A percentile compares a stretch with the other conserved stretches of the same genome.
phyloP scores from a whole-genome alignment of 176 grass and related monocot species.

The Phyllostachys edulis region DNA sequence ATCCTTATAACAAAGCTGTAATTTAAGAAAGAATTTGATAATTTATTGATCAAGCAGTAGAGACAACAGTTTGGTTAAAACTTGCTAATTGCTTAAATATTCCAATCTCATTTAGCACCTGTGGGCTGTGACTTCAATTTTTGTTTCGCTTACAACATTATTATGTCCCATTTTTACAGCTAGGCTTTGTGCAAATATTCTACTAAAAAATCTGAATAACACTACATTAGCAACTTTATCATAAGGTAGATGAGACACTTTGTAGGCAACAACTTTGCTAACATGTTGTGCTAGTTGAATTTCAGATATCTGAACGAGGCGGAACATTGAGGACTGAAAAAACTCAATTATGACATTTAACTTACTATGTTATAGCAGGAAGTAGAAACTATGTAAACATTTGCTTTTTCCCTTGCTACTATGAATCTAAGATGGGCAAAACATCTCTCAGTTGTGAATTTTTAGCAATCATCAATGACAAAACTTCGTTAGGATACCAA shows the following conservation, averaged over 20 bases:
- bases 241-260: background rate
- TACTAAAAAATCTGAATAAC: background rate
- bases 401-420: background rate
- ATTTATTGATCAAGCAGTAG: conserved; percentile 10
- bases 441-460: background rate
- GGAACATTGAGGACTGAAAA: background rate
- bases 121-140: background rate
- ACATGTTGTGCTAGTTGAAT: conserved; percentile 13
- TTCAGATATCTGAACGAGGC: background rate
- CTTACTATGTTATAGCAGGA: background rate
- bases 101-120: conserved; percentile 10
- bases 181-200: background rate
- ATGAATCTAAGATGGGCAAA: background rate
- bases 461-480: background rate
- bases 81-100: conserved; percentile 15
- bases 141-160: background rate
- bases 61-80: background rate
- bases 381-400: background rate
- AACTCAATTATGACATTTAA: background rate
- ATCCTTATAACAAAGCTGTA: background rate
- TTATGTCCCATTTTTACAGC: conserved; percentile 11
- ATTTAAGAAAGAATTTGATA: conserved; percentile 14
- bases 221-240: background rate
- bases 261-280: conserved; percentile 8
- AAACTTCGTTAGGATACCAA: background rate